Evolutionary conservation across 139 green algal genomes (phyloP), one percentile per base, ranked within the genome.

Genomic region (Chlamydomonas schloesseri): DNA sequence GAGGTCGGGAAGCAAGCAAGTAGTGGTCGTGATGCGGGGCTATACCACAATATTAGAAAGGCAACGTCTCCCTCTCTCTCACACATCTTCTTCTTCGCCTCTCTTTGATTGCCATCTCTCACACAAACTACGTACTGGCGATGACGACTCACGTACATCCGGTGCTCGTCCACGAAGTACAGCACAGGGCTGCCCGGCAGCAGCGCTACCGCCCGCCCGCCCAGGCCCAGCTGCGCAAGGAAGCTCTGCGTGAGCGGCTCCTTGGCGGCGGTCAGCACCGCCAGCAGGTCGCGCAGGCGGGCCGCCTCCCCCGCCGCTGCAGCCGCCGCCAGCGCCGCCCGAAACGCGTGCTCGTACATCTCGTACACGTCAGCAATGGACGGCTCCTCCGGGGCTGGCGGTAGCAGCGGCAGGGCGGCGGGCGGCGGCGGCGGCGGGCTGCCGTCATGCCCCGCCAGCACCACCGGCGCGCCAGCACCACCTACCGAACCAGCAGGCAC

Each of bases 171-270:
- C 20, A 37, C 34, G 34, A 60, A 71, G 75, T 72, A 82, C 10
- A 82, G 57, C 47, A 6, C 26, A 24, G n/a, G 20, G 34, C 13
- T 50, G 58, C 75, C 75, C 17, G 75, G 75, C 75, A 82, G 58
- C 75, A 58, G 58, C 57, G 57, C 20, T 23, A 82, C 8, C 34
- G 57, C 57, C 11, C 18, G 9, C n/a, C n/a, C n/a, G 31, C 75
- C 57, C 75, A 82, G 58, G n/a, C 67, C 67, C 67, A 72, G n/a
- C 67, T 72, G 67, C 67, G n/a, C 31, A n/a, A 72, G 67, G 31
- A 47, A 42, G 31, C 31, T 47, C 67, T 67, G 60, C 37, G 70
- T 9, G 28, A 64, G 60, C 36, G 71, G 71, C 71, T 76, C 71
- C 42, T 76, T 37, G 1, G 71, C 71, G 2, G 71, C 71, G 42